phyloP scores from a whole-genome alignment of 164 flowering plant genomes.

The Aristolochia fimbriata region DNA sequence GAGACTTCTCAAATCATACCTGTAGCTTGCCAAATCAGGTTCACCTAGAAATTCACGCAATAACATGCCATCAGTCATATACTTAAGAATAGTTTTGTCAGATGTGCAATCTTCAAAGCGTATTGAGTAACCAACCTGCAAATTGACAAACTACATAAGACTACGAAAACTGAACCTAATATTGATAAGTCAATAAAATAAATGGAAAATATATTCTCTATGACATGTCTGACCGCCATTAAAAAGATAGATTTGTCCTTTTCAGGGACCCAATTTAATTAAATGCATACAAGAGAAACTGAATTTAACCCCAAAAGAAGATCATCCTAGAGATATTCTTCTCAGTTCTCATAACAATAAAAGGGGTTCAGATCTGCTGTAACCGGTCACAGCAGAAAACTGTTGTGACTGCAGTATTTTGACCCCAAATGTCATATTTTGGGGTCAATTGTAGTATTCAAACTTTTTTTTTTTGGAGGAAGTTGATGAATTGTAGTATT shows the following conservation, averaged over 20 bases:
- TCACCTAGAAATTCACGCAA: conserved; percentile 92
- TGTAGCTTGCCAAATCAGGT: conserved; percentile 86
- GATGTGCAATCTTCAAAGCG: conserved; percentile 99
- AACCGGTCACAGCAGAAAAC: too few species aligned
- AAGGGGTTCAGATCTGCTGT: too few species aligned
- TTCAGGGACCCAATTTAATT: not conserved
- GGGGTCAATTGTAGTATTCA: too few species aligned
- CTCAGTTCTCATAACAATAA: not conserved
- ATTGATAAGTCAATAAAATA: not conserved
- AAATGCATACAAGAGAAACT: too few species aligned
- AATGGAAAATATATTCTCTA: not conserved
- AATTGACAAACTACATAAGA: too few species aligned
- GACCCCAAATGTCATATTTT: too few species aligned
- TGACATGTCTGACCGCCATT: not conserved
- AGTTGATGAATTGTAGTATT: too few species aligned
- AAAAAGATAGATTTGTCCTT: not conserved
- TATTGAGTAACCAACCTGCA: conserved; percentile 93
- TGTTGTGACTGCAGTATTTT: too few species aligned
- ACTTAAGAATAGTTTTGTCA: conserved; percentile 79
- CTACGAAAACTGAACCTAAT: too few species aligned
- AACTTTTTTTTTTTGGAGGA: too few species aligned
- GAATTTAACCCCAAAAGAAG: too few species aligned
- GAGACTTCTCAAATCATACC: conserved; percentile 21
- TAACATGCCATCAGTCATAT: conserved; percentile 99
- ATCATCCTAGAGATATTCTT: not conserved